Percentiles rank a stretch among this genome's conserved stretches.
These are phyloP conservation scores for Aspergillus biplanus DNA, from an alignment of 495 filamentous ascomycete species.

Conservation along the genomic window DNA sequence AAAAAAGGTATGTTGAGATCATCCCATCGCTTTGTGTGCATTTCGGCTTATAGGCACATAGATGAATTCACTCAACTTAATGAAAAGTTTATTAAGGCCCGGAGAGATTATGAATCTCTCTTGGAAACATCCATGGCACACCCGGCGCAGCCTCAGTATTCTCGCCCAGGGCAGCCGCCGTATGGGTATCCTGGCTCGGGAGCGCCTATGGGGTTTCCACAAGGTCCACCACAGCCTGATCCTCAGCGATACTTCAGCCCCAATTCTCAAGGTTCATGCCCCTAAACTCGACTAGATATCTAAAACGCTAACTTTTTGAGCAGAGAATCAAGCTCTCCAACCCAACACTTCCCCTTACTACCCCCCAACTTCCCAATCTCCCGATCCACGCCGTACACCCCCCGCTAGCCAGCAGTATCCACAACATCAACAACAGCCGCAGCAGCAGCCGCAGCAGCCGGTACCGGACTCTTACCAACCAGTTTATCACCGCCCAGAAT, in stretches of 20 bases:
- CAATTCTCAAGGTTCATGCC: conserved; percentile 51
- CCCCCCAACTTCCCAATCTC: conserved; percentile 45
- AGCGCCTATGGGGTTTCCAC: conserved; percentile 54
- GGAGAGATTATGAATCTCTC: conserved; percentile 93
- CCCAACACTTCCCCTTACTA: conserved; percentile 38
- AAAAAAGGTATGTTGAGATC: conserved; percentile 76
- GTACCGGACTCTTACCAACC: conserved; percentile 46
- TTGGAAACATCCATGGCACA: conserved; percentile 95
- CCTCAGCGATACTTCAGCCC: conserved; percentile 75
- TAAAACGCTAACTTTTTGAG: conserved; percentile 20
- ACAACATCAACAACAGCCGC: conserved; percentile 36
- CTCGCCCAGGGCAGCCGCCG: conserved; percentile 61
- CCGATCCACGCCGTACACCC: conserved; percentile 49
- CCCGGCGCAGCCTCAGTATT: conserved; percentile 73
- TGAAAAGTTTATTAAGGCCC: conserved; percentile 98
- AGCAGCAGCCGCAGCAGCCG: conserved; percentile 46
- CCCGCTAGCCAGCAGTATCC: conserved; percentile 24
- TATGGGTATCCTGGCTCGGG: conserved; percentile 64
- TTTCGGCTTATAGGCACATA: conserved; percentile 39
- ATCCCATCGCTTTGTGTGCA: background rate
- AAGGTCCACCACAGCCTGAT: conserved; percentile 57
- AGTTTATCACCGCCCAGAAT: conserved; percentile 63
- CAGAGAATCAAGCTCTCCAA: conserved; percentile 39
- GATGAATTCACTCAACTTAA: conserved; percentile 98
- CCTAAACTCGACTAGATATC: background rate